Conservation (phyloP, 164 flowering plant genomes). For the Amborella trichopoda region DNA sequence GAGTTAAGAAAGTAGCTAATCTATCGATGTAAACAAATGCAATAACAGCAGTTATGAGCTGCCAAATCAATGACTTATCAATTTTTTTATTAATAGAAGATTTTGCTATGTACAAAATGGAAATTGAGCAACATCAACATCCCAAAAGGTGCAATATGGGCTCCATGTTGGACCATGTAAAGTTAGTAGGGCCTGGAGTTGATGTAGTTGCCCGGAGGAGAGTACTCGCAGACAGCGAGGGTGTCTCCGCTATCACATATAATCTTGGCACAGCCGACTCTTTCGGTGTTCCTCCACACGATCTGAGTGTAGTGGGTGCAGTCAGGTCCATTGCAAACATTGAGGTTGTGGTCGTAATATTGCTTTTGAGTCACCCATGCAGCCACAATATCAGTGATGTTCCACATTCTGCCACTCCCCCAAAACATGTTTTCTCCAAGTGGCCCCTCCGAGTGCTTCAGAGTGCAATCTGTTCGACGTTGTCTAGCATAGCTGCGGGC, state of each 20-base stretch:
- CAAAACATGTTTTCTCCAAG: slow-evolving; percentile 78
- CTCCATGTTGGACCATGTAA: no score
- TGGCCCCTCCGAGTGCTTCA: slow-evolving; percentile 53
- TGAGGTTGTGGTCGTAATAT: slow-evolving; percentile 23
- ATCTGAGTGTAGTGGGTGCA: slow-evolving; percentile 79
- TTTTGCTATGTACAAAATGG: no score
- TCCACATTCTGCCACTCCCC: slow-evolving; percentile 58
- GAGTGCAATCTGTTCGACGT: slow-evolving; percentile 29
- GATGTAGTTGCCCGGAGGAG: slow-evolving; percentile 63
- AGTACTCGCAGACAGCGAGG: slow-evolving; percentile 54
- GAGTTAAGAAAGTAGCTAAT: no score
- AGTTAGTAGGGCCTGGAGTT: slow-evolving; percentile 51
- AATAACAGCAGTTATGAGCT: no score
- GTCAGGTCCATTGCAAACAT: slow-evolving; percentile 23
- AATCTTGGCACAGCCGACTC: slow-evolving; percentile 55
- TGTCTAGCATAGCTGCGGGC: slow-evolving; percentile 36
- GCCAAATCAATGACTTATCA: no score
- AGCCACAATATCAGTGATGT: slow-evolving; percentile 34
- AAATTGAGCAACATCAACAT: no score
- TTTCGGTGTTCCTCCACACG: slow-evolving; percentile 34
- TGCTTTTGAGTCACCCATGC: slow-evolving; percentile 38
- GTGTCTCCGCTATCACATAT: slow-evolving; percentile 31
- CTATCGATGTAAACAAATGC: no score
- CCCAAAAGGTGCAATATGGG: no score
- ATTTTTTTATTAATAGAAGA: no score